phyloP scores from a whole-genome alignment of 768 basidiomycete species.

The Boletus edulis region DNA sequence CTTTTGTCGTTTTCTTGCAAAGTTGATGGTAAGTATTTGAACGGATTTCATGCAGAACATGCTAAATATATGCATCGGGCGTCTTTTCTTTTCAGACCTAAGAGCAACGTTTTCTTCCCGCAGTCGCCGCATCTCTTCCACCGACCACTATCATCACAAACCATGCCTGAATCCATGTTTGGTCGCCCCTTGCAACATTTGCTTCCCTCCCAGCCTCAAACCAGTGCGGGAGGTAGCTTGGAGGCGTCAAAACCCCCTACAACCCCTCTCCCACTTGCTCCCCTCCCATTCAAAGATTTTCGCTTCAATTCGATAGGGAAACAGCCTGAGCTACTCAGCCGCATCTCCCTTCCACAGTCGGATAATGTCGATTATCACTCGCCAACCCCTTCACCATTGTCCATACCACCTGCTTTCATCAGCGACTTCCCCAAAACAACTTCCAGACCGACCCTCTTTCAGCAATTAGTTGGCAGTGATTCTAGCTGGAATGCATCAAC shows the following conservation, averaged over 20 bases:
- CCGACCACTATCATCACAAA: slow-evolving; percentile 4
- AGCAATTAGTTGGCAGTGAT: slow-evolving; percentile 18
- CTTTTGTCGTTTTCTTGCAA: neutral
- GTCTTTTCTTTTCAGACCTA: neutral
- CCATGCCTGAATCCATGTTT: slow-evolving; percentile 30
- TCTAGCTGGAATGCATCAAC: neutral
- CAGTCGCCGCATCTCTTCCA: slow-evolving; percentile 12
- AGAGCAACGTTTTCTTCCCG: neutral
- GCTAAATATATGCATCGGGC: slow-evolving; percentile 18
- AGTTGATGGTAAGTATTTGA: slow-evolving; percentile 13
- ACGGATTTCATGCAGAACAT: neutral
- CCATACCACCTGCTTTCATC: slow-evolving; percentile 4
- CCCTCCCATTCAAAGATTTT: slow-evolving; percentile 38
- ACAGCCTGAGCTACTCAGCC: slow-evolving; percentile 48
- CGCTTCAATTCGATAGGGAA: slow-evolving; percentile 55
- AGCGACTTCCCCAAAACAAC: slow-evolving; percentile 6
- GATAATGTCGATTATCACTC: slow-evolving; percentile 26
- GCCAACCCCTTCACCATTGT: slow-evolving; percentile 21
- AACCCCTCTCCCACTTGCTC: slow-evolving; percentile 10
- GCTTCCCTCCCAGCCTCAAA: slow-evolving; percentile 12
- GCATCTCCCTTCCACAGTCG: slow-evolving; percentile 40
- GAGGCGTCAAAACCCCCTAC: neutral
- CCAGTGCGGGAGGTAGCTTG: neutral
- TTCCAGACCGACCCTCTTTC: slow-evolving; percentile 20
- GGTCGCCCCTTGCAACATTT: slow-evolving; percentile 27